These are phyloP conservation scores for Heterococcus sp. DNA, from an alignment of 108 stramenopile genomes.

Conservation along the genomic window DNA sequence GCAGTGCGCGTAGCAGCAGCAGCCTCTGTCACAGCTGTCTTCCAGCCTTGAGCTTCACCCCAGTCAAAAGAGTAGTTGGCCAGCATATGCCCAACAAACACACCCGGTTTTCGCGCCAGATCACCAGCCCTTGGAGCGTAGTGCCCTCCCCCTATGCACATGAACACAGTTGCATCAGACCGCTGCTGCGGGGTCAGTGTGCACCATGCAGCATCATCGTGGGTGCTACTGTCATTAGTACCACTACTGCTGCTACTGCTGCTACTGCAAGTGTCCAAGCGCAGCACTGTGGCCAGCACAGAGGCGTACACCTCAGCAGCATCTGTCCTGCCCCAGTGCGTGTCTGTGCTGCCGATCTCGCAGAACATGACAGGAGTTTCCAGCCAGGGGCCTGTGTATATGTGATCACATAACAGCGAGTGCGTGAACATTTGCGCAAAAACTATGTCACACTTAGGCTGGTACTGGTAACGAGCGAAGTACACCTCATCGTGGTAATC, in stretches of 20 bases:
- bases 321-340: slow-evolving; percentile 24
- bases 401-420: too few species aligned
- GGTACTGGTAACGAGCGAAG: too few species aligned
- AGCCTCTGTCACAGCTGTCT: slow-evolving; percentile 25
- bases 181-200: slow-evolving; percentile 2
- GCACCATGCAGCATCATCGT: not conserved
- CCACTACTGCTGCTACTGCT: not conserved
- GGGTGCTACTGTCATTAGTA: not conserved
- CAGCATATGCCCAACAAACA: slow-evolving; percentile 32
- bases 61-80: slow-evolving; percentile 31
- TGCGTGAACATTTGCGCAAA: too few species aligned
- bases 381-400: too few species aligned
- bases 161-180: slow-evolving; percentile 7
- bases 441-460: too few species aligned
- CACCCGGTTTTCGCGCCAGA: slow-evolving; percentile 6
- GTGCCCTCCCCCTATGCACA: slow-evolving; percentile 42
- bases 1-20: slow-evolving; percentile 16
- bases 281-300: slow-evolving; percentile 5
- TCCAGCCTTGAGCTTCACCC: slow-evolving; percentile 9
- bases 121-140: slow-evolving; percentile 37
- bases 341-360: slow-evolving; percentile 35
- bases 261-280: not conserved
- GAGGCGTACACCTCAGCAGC: slow-evolving; percentile 31
- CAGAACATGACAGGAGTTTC: slow-evolving; percentile 40
- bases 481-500: too few species aligned